Evolutionary conservation across 2,329 filamentous ascomycete genomes (phyloP), one percentile per base, ranked within the genome.

Genomic region (Atkinsonella hypoxylon): DNA sequence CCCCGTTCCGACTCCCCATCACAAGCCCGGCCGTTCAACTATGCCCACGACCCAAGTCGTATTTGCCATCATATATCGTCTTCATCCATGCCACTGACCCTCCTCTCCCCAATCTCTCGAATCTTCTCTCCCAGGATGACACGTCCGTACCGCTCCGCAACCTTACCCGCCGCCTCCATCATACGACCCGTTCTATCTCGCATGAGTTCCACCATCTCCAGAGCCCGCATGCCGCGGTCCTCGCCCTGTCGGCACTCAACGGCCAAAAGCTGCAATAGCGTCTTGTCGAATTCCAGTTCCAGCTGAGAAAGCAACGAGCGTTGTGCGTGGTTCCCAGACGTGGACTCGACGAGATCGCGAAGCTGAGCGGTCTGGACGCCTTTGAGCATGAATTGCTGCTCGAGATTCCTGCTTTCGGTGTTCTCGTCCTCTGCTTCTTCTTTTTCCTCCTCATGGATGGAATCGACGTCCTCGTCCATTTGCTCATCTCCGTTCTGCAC

Each of bases 161-260:
- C 81, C 75, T 94, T 95, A 51, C 82, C 81, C 1, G 93, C 93
- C 4, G 91, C 87, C 65, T 96, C 89, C 52, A 95, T 68, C 87
- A 96, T 96, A 65, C 86, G 84, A 17, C 91, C 91, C 53, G 81
- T 86, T 44, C 81, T 76, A 69, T 97, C 90, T 43, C 78, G 79
- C 83, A 98, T 87, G 61, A 98, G 73, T 54, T 79, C 76, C 31
- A 95, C 93, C 60, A 97, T 78, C 69, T 98, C 94, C 36, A 98
- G 72, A 0, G 91, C 91, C 58, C 91, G 89, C 89, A 96, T 96
- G 6, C 90, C 91, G 31, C 86, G 77, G 55, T 97, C 90, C 66
- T 98, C 93, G 43, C 89, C 89, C 57, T 93, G 88, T 53, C 89
- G 82, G 65, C 93, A 98, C 71, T 97, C 93, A 7, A 85, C 73